These are phyloP conservation scores for Penicillium freii DNA, from an alignment of 2,329 filamentous ascomycete species.

Conservation along the genomic window DNA sequence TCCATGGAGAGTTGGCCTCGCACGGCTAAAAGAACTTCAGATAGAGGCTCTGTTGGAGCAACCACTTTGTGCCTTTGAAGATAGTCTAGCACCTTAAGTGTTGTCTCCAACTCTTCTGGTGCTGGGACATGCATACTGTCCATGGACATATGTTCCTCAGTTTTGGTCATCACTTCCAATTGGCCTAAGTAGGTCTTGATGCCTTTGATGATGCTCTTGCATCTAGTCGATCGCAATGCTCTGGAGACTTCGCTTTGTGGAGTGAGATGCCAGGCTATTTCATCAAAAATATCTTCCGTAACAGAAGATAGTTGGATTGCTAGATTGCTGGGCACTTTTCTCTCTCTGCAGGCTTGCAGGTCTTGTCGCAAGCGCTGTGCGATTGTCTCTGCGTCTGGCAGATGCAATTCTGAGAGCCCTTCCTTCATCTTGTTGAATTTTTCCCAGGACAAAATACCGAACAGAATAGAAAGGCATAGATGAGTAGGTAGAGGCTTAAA, in stretches of 20 bases:
- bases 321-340: conserved; percentile 21
- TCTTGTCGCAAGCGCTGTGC: conserved; percentile 20
- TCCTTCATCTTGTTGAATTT: background rate
- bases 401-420: background rate
- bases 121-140: conserved; percentile 13
- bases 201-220: conserved; percentile 18
- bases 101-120: conserved; percentile 12
- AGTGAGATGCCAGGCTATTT: conserved; percentile 15
- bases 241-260: conserved; percentile 11
- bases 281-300: conserved; percentile 7
- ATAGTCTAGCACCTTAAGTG: conserved; percentile 22
- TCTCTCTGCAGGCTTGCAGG: conserved; percentile 30
- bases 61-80: conserved; percentile 15
- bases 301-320: conserved; percentile 17
- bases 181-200: conserved; percentile 20
- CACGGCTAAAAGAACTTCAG: conserved; percentile 10
- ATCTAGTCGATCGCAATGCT: conserved; percentile 12
- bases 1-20: conserved; percentile 10
- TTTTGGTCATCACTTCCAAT: conserved; percentile 5
- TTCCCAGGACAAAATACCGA: background rate
- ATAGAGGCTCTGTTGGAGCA: conserved; percentile 6
- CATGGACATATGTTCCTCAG: background rate
- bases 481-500: background rate
- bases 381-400: conserved; percentile 16
- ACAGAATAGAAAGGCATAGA: background rate